Conservation (phyloP, 805 yeast species). For the Candida sonorensis region DNA sequence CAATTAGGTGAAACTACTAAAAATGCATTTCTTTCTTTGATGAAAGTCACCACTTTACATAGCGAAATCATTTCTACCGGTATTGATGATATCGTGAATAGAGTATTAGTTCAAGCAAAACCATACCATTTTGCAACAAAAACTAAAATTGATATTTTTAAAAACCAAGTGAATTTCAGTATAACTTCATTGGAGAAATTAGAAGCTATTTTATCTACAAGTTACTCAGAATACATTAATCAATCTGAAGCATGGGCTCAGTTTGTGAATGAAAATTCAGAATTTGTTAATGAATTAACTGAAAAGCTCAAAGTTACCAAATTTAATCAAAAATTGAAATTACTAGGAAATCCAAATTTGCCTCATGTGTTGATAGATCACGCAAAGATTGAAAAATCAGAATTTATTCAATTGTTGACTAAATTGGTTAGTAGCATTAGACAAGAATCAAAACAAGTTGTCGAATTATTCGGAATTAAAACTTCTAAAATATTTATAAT, state of each 20-base stretch:
- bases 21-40: conserved; percentile 6
- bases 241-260: conserved; percentile 10
- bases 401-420: conserved; percentile 3
- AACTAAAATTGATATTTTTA: too few species aligned
- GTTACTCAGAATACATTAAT: conserved; percentile 10
- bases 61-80: too few species aligned
- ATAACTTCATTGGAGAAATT: too few species aligned
- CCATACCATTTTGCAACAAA: too few species aligned
- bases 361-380: conserved; percentile 9
- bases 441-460: conserved; percentile 1
- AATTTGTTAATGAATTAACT: conserved; percentile 1
- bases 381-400: conserved; percentile 3
- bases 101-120: too few species aligned
- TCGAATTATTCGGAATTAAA: conserved; percentile 5
- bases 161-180: too few species aligned
- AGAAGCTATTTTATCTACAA: too few species aligned
- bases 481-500: conserved; percentile 5
- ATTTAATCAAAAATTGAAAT: conserved; percentile 2
- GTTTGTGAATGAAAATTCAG: conserved; percentile 9
- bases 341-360: conserved; percentile 13
- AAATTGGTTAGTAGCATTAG: conserved; percentile 5
- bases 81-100: too few species aligned
- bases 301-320: conserved; percentile 2
- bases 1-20: conserved; percentile 4
- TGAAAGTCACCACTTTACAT: conserved; percentile 8